Conservation (phyloP, 345 rosid species). For the Syzygium grande region DNA sequence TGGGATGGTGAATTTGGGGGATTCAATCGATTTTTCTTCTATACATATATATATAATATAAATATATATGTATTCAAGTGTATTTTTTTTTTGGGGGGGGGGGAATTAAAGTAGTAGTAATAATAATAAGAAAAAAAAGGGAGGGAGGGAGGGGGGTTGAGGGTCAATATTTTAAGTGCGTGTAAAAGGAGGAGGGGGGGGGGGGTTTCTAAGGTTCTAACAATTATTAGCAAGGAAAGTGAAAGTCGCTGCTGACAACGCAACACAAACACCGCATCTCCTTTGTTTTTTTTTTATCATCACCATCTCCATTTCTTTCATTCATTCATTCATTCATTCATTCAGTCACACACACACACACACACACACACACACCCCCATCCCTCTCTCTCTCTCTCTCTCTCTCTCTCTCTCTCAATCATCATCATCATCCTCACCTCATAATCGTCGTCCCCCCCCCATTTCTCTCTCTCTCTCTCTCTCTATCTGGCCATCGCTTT, state of each 20-base stretch:
- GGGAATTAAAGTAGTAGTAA: not conserved
- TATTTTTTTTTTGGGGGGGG: not conserved
- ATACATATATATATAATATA: too few relatives aligned
- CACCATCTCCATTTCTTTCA: not conserved
- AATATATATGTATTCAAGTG: too few relatives aligned
- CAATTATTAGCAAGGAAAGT: constrained; percentile 85
- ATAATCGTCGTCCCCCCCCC: constrained; percentile 47
- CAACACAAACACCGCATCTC: constrained; percentile 51
- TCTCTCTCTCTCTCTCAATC: constrained; percentile 37
- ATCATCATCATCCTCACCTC: constrained; percentile 78
- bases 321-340: constrained; percentile 11
- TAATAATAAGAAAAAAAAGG: not conserved
- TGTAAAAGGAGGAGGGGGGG: constrained; percentile 23
- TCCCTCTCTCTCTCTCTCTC: constrained; percentile 22
- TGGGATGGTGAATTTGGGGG: not conserved
- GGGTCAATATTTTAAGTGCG: not conserved
- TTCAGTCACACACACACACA: constrained; percentile 19
- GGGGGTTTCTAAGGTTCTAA: constrained; percentile 19
- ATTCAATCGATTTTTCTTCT: not conserved
- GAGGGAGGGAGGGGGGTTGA: too few relatives aligned
- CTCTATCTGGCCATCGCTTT: not conserved
- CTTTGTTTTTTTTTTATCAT: constrained; percentile 28
- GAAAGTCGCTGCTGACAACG: constrained; percentile 36
- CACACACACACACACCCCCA: constrained; percentile 17
- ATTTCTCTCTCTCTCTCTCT: constrained; percentile 11